phyloP scores from a whole-genome alignment of 345 rosid species.

The Hibiscus mutabilis region DNA sequence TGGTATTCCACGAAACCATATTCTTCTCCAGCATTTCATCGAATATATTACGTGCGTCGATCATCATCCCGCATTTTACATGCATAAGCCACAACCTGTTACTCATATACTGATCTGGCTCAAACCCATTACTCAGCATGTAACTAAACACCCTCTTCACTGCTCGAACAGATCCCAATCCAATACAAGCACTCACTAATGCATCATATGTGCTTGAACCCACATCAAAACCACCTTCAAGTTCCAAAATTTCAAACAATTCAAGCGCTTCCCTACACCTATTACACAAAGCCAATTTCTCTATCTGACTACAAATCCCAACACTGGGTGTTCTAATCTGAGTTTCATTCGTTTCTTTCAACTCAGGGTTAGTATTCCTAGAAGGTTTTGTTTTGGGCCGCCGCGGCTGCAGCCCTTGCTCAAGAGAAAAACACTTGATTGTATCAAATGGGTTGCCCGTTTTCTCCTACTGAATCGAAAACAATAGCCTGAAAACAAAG shows the following conservation, averaged over 20 bases:
- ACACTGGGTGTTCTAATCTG: slow-evolving; percentile 34
- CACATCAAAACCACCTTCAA: slow-evolving; percentile 40
- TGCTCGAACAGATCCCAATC: slow-evolving; percentile 54
- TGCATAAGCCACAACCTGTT: slow-evolving; percentile 71
- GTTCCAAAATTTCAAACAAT: slow-evolving; percentile 71
- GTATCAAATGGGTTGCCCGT: slow-evolving; percentile 34
- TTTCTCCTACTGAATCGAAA: slow-evolving; percentile 32
- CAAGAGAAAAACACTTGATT: slow-evolving; percentile 42
- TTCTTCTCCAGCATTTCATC: slow-evolving; percentile 72
- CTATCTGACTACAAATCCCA: slow-evolving; percentile 65
- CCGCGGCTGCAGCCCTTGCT: slow-evolving; percentile 50
- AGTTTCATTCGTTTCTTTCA: slow-evolving; percentile 21
- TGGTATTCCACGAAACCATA: slow-evolving; percentile 55
- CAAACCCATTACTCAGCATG: slow-evolving; percentile 47
- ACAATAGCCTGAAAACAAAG: slow-evolving; percentile 32
- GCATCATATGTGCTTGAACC: slow-evolving; percentile 62
- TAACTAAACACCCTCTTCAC: slow-evolving; percentile 58
- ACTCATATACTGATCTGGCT: slow-evolving; percentile 52
- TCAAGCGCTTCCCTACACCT: slow-evolving; percentile 66
- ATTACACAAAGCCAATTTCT: slow-evolving; percentile 53
- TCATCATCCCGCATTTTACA: slow-evolving; percentile 67
- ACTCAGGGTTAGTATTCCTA: slow-evolving; percentile 17
- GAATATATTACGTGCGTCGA: slow-evolving; percentile 58
- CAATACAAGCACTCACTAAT: slow-evolving; percentile 64
- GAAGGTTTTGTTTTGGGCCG: slow-evolving; percentile 43